phyloP scores from a whole-genome alignment of 192 early-diverging fungal species.

The Backusella sp. region DNA sequence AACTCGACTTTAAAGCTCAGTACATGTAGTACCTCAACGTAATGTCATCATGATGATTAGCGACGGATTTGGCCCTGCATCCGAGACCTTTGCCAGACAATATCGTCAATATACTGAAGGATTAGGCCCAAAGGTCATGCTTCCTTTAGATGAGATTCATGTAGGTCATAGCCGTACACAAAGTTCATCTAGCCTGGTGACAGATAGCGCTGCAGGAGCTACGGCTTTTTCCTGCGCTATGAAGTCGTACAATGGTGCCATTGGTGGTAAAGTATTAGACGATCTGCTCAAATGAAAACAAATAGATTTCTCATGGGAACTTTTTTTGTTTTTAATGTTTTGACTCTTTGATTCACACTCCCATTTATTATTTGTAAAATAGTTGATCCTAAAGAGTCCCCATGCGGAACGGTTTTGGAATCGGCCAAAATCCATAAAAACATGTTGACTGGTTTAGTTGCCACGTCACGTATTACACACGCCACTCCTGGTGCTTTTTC shows the following conservation, averaged over 20 bases:
- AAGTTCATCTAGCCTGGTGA: slow-evolving; percentile 48
- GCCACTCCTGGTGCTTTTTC: slow-evolving; percentile 60
- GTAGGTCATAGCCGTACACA: slow-evolving; percentile 52
- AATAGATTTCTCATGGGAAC: not conserved
- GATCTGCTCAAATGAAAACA: not conserved
- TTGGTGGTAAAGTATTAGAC: slow-evolving; percentile 35
- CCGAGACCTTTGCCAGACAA: slow-evolving; percentile 54
- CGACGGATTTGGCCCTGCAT: slow-evolving; percentile 61
- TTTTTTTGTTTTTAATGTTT: not conserved
- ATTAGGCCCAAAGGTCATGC: slow-evolving; percentile 20
- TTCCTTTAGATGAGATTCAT: slow-evolving; percentile 47
- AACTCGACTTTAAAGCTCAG: not conserved
- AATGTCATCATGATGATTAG: slow-evolving; percentile 63
- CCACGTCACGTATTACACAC: slow-evolving; percentile 59
- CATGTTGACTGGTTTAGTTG: slow-evolving; percentile 53
- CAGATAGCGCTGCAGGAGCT: slow-evolving; percentile 62
- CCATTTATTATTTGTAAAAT: not conserved
- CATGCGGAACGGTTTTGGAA: slow-evolving; percentile 61
- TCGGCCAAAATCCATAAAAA: slow-evolving; percentile 48
- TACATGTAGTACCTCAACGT: not conserved
- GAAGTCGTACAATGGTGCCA: slow-evolving; percentile 57
- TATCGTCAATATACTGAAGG: slow-evolving; percentile 25
- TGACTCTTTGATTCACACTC: not conserved
- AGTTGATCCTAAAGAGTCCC: slow-evolving; percentile 35
- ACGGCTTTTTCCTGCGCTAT: slow-evolving; percentile 54